Conservation (phyloP, 2,329 filamentous ascomycete genomes). For the Lecanicillium sp. region DNA sequence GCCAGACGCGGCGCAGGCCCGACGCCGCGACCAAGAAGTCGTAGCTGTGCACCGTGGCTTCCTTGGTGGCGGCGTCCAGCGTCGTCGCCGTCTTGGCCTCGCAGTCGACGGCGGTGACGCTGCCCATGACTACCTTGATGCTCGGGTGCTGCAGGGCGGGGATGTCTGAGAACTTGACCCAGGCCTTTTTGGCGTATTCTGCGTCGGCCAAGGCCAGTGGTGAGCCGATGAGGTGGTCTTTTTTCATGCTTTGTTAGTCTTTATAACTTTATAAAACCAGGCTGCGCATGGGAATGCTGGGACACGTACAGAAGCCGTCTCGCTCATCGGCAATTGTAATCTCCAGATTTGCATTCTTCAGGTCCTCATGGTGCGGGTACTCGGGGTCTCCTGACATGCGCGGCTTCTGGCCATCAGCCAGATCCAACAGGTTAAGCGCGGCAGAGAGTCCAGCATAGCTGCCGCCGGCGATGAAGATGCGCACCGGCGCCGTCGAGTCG, state of each 20-base stretch:
- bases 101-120: slow-evolving; percentile 52
- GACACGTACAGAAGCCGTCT: slow-evolving; percentile 69
- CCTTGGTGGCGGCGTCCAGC: slow-evolving; percentile 37
- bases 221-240: slow-evolving; percentile 69
- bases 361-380: slow-evolving; percentile 31
- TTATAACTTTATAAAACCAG: background rate
- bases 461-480: slow-evolving; percentile 61
- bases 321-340: slow-evolving; percentile 71
- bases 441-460: slow-evolving; percentile 65
- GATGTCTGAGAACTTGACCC: slow-evolving; percentile 62
- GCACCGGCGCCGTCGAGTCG: slow-evolving; percentile 29
- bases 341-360: slow-evolving; percentile 48
- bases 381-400: slow-evolving; percentile 32
- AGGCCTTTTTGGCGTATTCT: slow-evolving; percentile 57
- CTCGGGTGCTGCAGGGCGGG: slow-evolving; percentile 55
- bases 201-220: slow-evolving; percentile 62
- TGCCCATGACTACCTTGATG: slow-evolving; percentile 59
- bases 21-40: slow-evolving; percentile 71
- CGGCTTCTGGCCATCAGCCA: slow-evolving; percentile 48
- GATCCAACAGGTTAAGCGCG: slow-evolving; percentile 59
- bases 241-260: background rate
- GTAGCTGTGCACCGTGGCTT: slow-evolving; percentile 42
- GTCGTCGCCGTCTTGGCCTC: slow-evolving; percentile 52
- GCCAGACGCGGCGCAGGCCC: slow-evolving; percentile 62
- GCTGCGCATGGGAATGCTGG: background rate